Base-by-base conservation (phyloP, 768 basidiomycete genomes). In the Mycena metata region DNA sequence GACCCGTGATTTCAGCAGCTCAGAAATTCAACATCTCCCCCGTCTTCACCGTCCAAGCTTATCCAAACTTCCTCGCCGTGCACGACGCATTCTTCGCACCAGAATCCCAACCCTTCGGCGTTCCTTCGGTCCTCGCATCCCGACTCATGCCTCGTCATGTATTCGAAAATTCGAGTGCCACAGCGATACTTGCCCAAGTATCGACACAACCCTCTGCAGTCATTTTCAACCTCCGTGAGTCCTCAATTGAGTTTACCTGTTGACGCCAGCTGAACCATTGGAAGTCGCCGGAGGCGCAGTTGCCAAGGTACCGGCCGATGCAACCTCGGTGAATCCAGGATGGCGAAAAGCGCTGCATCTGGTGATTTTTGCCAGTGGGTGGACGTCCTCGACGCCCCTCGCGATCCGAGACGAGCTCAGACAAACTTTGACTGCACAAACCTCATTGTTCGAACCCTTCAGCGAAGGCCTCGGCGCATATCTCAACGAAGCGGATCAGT, bases 401-500 rank as follows among this genome's bases (percentile, higher is more conserved):
- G 2, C 23, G 0, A 55, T 39, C 12, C 43, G 45, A 8, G 39
- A 63, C 23, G 35, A 55, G 7, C 8, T 55, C 21, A 39, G 47
- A 23, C 26, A 43, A 30, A 49, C 12, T n/a, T 16, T 55, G 43
- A 50, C 39, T 36, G 26, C 19, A 15, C 50, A 63, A 30, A 56
- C 42, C 12, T 33, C 42, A 19, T 23, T 68, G n/a, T 62, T 69
- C n/a, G 46, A 69, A 17, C 43, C 54, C 16, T 64, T 69, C 42
- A 55, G 56, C 33, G 55, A 64, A 21, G 67, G 61, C 24, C 55
- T 64, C 19, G 56, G 61, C 26, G 47, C 60, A 17, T 68, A 68
- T 54, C 43, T 54, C 51, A 68, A 68, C 35, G 67, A 68, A 50
- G 67, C 67, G 30, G 60, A 67, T 61, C 49, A 36, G 61, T 56